Evolutionary conservation across 306 rosid species (phyloP), one percentile per base, ranked within the genome.

Genomic region (Rosa rugosa): DNA sequence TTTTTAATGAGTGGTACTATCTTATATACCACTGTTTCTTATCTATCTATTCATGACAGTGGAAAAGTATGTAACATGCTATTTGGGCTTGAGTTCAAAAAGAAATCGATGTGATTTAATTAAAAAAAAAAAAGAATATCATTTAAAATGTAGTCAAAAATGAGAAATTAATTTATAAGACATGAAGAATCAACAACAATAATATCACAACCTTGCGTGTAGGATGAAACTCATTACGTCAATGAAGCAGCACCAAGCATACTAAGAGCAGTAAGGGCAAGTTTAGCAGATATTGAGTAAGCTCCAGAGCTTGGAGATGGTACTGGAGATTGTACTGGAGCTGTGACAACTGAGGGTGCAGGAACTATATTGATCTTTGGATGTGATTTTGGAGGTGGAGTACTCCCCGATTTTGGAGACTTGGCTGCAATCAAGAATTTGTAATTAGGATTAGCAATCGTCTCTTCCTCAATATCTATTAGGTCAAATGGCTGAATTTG

Each of bases 181-280:
- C 12, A 44, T 36, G 36, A 18, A 4, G 77, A 74, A 20, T 53
- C 7, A 36, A 38, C 38, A 23, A 69, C 12, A 12, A 71, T 6
- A 16, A 47, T 16, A 23, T 11, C 16, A 60, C 75, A 71, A 27
- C 44, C 54, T 40, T n/a, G 66, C 22, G 54, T n/a, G 16, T 31
- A 56, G 20, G 41, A 64, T 14, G 36, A 17, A 31, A 31, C 23
- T 11, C 25, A 41, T 42, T 38, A 65, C n/a, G 9, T 60, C 38
- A 56, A 68, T 40, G 72, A 53, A 54, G 51, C 75, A n/a, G 44
- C 42, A 20, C 54, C 34, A 45, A 80, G 27, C 62, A 80, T 22
- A 38, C 71, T 56, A 14, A 67, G 2, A 67, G 59, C 25, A 75
- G 46, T 17, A 13, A 69, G 54, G 44, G 10, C 31, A 54, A 80